Evolutionary conservation across 768 basidiomycete genomes (phyloP), one percentile per base, ranked within the genome.

Genomic region (Lactarius psammicola): DNA sequence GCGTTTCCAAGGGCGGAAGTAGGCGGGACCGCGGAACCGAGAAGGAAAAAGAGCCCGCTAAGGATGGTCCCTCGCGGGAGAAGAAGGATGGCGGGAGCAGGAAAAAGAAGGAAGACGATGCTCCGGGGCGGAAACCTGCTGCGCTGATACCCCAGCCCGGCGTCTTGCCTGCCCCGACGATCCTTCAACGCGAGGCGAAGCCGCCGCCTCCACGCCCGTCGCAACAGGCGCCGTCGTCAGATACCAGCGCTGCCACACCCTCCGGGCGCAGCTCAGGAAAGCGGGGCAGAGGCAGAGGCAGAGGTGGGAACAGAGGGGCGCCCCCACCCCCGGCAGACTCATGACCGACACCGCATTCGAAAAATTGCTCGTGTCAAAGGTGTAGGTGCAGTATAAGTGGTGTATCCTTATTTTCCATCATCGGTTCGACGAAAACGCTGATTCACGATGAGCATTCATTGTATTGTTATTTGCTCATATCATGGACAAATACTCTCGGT

Each of bases 1-100:
- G 85, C 6, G 84, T 85, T 4, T 74, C 80, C n/a, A 76, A 80
- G 30, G 73, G 77, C 23, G 74, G 77, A 20, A 17, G 51, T 42
- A 64, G 59, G 26, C 69, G 69, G 5, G 67, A 70, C 44, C 66
- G 69, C 9, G 60, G 30, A 28, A 46, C 55, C 1, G 68, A 69
- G 18, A 79, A 76, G 71, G 72, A 73, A 15, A 70, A 64, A 38
- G 69, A 71, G 33, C 57, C 59, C 2, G 69, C 67, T 3, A 75
- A 65, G 60, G 73, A 70, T 3, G 65, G 60, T 1, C 31, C 56
- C 15, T 15, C 65, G 4, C 60, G 62, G 11, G 60, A 64, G 56
- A 66, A 69, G 18, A 69, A 66, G 30, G 71, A 66, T 1, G 64
- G 64, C n/a, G 57, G 59, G 13, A 31, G 54, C 23, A 57, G 59